Conservation (phyloP, 805 yeast genomes). For the Peterozyma xylosa region DNA sequence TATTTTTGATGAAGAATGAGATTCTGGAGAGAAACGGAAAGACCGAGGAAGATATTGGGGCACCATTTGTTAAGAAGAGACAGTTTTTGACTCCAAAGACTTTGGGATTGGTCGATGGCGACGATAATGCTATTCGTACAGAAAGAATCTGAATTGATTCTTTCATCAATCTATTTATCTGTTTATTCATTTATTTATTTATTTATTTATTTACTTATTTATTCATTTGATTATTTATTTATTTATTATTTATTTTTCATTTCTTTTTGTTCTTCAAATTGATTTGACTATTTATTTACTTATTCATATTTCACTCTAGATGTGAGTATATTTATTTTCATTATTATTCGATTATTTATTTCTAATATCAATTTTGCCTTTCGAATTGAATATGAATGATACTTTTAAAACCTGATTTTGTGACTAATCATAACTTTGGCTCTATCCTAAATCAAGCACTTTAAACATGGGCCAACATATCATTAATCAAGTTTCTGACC, state of each 20-base stretch:
- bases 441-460: background rate
- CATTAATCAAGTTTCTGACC: slow-evolving; percentile 64
- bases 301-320: too few relatives aligned
- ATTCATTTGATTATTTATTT: slow-evolving; percentile 5
- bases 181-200: background rate
- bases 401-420: background rate
- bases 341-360: background rate
- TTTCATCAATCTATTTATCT: background rate
- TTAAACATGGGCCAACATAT: slow-evolving; percentile 68
- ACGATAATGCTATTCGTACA: slow-evolving; percentile 13
- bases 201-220: background rate
- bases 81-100: slow-evolving; percentile 29
- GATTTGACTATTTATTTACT: too few relatives aligned
- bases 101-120: slow-evolving; percentile 27
- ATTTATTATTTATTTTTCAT: slow-evolving; percentile 4
- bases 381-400: background rate
- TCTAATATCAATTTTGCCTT: background rate
- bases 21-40: slow-evolving; percentile 18
- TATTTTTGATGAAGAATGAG: slow-evolving; percentile 24
- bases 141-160: background rate
- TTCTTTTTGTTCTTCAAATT: background rate
- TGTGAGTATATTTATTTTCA: background rate
- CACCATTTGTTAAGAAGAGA: slow-evolving; percentile 30
- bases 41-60: slow-evolving; percentile 22
- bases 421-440: too few relatives aligned